Base-by-base conservation (phyloP, 2,329 filamentous ascomycete genomes). In the Exophiala bonariae region DNA sequence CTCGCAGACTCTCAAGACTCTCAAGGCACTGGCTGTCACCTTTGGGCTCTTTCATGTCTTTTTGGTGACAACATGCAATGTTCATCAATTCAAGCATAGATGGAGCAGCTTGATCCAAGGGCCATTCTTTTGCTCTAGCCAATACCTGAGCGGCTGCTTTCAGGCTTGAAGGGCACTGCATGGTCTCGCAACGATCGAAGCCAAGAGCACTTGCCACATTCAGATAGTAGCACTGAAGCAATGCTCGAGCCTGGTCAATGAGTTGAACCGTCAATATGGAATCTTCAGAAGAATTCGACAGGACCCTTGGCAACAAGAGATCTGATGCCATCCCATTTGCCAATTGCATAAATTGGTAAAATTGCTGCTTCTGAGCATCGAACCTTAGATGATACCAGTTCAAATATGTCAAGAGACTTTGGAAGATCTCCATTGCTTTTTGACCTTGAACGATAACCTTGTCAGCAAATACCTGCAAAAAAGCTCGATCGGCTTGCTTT, bases 361-460 rank as follows among this genome's bases (percentile, higher is more conserved):
- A 52, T 43, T 65, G 63, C 35, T 65, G 55, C 1, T 49, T 60
- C 8, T 57, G 55, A 4, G 56, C 50, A 11, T 62, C 54, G 23
- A 65, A 65, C 35, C 61, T 60, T 23, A 59, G 59, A 40, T 66
- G 63, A 48, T 62, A 82, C 80, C 80, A 83, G 14, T 73, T 68
- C 40, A 77, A 73, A 51, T 83, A 83, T 4, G 82, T 71, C 19
- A 82, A 63, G 16, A 83, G 62, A 3, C 79, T 79, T 52, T 81
- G 76, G 1, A 83, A 60, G 13, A 83, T 55, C 54, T 83, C 79
- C 17, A 83, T 49, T 10, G 70, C 79, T 46, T 77, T 73, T 65
- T 83, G 79, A 0, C 79, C 78, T 3, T 75, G 72, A 0, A 79
- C 70, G 1, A 83, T 76, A 32, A 80, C 76, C 59, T 79, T 81